A percentile compares a stretch with the other conserved stretches of the same genome.
Evolutionary conservation across 2,329 filamentous ascomycete genomes (phyloP).

Genomic region (Neoscytalidium dimidiatum): DNA sequence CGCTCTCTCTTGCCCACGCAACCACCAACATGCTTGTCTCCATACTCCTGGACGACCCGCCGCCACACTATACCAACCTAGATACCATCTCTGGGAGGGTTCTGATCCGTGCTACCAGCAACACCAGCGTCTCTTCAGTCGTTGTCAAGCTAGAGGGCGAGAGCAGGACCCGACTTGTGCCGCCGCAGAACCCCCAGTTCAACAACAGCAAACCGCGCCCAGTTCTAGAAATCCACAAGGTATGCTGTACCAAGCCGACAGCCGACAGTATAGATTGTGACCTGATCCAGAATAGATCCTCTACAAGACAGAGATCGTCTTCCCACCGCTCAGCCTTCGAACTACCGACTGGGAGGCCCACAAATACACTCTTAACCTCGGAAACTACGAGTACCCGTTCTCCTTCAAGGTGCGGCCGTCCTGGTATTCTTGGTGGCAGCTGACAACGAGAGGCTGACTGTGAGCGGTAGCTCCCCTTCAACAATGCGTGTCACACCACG

Average conservation of each 20-base stretch:
- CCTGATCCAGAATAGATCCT: conserved; percentile 57
- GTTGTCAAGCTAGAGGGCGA: conserved; percentile 84
- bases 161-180: conserved; percentile 66
- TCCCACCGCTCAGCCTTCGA: conserved; percentile 56
- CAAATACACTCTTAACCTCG: conserved; percentile 64
- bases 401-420: conserved; percentile 64
- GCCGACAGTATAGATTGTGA: neutral
- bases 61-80: conserved; percentile 77
- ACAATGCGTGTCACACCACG: conserved; percentile 65
- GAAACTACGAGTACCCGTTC: conserved; percentile 76
- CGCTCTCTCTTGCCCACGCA: conserved; percentile 22
- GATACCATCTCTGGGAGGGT: conserved; percentile 67
- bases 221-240: conserved; percentile 55
- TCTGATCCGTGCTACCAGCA: conserved; percentile 44
- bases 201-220: conserved; percentile 40
- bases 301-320: conserved; percentile 73
- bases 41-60: conserved; percentile 65
- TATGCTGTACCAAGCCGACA: conserved; percentile 22
- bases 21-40: conserved; percentile 64
- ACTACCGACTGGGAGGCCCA: conserved; percentile 41
- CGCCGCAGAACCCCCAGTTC: conserved; percentile 39
- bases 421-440: neutral
- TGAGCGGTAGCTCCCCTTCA: conserved; percentile 56
- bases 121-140: conserved; percentile 55
- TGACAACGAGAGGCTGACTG: neutral